Evolutionary conservation across 2,329 filamentous ascomycete species (phyloP).

Genomic region (Diatrype stigma): DNA sequence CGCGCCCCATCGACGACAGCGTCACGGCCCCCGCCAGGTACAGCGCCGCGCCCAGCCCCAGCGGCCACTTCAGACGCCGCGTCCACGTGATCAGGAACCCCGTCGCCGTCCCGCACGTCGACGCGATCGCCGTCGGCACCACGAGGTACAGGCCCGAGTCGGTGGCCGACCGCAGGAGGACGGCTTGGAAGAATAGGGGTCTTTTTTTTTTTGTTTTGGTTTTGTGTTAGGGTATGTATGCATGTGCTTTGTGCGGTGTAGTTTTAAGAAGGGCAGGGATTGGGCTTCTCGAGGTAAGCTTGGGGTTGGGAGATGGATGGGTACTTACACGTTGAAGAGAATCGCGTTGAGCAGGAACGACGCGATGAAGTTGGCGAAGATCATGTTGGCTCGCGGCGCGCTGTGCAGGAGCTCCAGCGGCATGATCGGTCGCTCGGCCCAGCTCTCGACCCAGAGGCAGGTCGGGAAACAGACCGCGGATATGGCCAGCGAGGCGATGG

Average conservation of each 20-base stretch:
- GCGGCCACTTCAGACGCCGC: constrained; percentile 55
- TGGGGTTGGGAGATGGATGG: not conserved
- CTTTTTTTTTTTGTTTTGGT: constrained; percentile 18
- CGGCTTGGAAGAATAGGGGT: constrained; percentile 73
- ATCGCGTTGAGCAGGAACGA: constrained; percentile 52
- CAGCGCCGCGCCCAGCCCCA: constrained; percentile 45
- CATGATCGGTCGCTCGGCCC: constrained; percentile 53
- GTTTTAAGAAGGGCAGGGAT: no score
- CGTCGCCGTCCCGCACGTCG: constrained; percentile 50
- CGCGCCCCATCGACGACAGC: constrained; percentile 45
- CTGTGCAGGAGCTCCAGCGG: constrained; percentile 49
- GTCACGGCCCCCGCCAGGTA: constrained; percentile 47
- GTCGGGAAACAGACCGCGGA: constrained; percentile 44
- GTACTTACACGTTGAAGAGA: constrained; percentile 52
- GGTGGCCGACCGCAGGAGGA: constrained; percentile 65
- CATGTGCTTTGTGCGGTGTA: no score
- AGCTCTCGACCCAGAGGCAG: constrained; percentile 50
- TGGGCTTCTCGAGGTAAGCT: no score
- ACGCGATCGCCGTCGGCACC: constrained; percentile 55
- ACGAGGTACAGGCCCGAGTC: constrained; percentile 69
- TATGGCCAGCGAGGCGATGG: constrained; percentile 46
- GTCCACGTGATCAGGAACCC: constrained; percentile 61
- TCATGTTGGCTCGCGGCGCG: constrained; percentile 52
- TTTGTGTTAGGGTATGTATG: not conserved
- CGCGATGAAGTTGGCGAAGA: constrained; percentile 51